These are phyloP conservation scores for Coemansia sp. DNA, from an alignment of 192 early-diverging fungal genomes.

Conservation along the genomic window DNA sequence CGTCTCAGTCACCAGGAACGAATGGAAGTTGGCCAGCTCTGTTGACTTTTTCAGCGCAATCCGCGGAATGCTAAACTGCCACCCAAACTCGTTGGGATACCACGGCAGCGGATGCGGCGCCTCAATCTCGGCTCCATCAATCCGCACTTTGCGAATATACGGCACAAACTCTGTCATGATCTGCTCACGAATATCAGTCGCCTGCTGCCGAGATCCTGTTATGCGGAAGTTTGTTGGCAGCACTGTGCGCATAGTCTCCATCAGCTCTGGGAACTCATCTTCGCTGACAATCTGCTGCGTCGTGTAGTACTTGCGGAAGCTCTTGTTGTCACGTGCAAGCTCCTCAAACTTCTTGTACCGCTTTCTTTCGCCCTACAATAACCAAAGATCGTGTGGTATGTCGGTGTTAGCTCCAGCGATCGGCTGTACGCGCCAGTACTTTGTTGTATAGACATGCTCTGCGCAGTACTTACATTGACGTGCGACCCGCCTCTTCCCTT, in stretches of 20 bases:
- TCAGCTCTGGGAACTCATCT: conserved; percentile 80
- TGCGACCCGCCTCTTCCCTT: conserved; percentile 16
- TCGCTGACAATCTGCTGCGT: conserved; percentile 63
- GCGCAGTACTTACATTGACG: conserved; percentile 32
- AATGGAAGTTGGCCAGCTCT: conserved; percentile 80
- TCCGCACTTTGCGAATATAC: conserved; percentile 47
- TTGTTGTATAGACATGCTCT: neutral
- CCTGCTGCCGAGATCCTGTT: conserved; percentile 75
- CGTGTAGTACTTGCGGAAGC: conserved; percentile 51
- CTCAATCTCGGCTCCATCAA: conserved; percentile 74
- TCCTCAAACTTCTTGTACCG: conserved; percentile 49
- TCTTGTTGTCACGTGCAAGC: conserved; percentile 50
- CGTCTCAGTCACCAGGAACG: conserved; percentile 96
- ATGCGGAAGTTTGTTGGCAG: conserved; percentile 94
- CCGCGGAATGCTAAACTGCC: conserved; percentile 81
- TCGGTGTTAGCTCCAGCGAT: neutral
- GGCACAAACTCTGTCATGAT: conserved; percentile 62
- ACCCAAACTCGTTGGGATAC: conserved; percentile 89
- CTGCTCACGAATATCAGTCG: conserved; percentile 53
- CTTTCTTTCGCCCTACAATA: conserved; percentile 31
- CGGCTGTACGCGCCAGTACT: neutral
- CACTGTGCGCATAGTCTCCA: conserved; percentile 65
- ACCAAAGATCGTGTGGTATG: neutral
- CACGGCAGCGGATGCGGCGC: conserved; percentile 79
- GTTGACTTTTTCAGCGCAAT: conserved; percentile 73